Conservation (phyloP, 345 rosid species). For the Erodium maritimum region DNA sequence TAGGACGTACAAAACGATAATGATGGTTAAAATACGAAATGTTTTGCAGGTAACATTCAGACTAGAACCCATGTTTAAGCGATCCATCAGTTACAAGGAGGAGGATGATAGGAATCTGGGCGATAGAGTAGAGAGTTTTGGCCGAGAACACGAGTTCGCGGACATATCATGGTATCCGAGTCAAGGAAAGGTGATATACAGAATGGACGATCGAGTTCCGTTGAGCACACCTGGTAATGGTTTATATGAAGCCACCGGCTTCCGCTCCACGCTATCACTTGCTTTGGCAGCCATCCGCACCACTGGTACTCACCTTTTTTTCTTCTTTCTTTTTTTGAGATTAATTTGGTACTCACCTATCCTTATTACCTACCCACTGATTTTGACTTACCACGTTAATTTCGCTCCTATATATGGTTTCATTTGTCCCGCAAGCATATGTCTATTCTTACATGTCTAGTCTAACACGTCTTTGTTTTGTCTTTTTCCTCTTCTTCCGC, state of each 20-base stretch:
- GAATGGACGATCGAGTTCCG: conserved; percentile 47
- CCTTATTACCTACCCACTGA: no score
- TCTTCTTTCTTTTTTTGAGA: background rate
- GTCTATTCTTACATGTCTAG: no score
- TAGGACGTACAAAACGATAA: no score
- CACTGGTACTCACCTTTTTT: conserved; percentile 22
- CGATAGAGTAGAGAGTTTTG: conserved; percentile 37
- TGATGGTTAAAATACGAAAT: no score
- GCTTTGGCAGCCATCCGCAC: conserved; percentile 24
- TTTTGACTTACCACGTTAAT: no score
- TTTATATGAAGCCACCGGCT: conserved; percentile 34
- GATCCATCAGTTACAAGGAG: conserved; percentile 35
- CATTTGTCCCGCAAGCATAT: no score
- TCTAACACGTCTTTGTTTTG: no score
- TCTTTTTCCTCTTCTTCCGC: no score
- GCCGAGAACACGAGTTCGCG: conserved; percentile 52
- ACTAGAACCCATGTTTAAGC: conserved; percentile 54
- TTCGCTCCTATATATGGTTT: no score
- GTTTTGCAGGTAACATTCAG: conserved; percentile 13
- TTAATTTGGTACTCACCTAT: no score
- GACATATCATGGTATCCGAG: conserved; percentile 65
- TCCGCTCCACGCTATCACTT: conserved; percentile 34
- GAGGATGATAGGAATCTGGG: conserved; percentile 34
- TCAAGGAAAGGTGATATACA: conserved; percentile 46
- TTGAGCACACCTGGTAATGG: conserved; percentile 38